Conservation (phyloP, 352 stramenopile species). For the Globisporangium paroecandrum region DNA sequence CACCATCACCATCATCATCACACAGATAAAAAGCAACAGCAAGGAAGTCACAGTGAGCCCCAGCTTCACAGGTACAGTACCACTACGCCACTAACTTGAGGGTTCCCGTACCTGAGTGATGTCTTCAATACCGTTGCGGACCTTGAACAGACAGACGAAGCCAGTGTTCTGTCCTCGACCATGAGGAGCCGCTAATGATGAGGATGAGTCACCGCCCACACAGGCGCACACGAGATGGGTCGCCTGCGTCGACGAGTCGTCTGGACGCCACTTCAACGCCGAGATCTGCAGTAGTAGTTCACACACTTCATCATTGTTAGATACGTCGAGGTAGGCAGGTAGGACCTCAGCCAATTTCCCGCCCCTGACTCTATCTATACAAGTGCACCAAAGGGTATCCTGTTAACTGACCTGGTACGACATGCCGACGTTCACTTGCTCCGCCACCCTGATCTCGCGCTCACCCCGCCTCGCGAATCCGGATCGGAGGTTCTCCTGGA, state of each 20-base stretch:
- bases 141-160: background rate
- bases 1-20: background rate
- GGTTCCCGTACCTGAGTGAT: background rate
- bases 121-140: background rate
- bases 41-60: background rate
- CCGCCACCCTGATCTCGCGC: background rate
- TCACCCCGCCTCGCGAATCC: constrained; percentile 5
- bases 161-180: background rate
- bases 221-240: background rate
- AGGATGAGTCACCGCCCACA: background rate
- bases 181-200: background rate
- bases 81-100: background rate
- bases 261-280: constrained; percentile 15
- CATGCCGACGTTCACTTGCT: background rate
- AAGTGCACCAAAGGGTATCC: background rate
- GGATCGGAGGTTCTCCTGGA: constrained; percentile 1
- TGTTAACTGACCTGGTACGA: constrained; percentile 3
- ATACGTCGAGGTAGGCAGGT: background rate
- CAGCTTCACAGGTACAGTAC: background rate
- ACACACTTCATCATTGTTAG: background rate
- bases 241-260: background rate
- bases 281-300: constrained; percentile 13
- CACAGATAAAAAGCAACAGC: background rate
- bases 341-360: background rate
- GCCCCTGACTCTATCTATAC: background rate